These are phyloP conservation scores for Trichoderma sp. DNA, from an alignment of 2,329 filamentous ascomycete genomes.

Conservation along the genomic window DNA sequence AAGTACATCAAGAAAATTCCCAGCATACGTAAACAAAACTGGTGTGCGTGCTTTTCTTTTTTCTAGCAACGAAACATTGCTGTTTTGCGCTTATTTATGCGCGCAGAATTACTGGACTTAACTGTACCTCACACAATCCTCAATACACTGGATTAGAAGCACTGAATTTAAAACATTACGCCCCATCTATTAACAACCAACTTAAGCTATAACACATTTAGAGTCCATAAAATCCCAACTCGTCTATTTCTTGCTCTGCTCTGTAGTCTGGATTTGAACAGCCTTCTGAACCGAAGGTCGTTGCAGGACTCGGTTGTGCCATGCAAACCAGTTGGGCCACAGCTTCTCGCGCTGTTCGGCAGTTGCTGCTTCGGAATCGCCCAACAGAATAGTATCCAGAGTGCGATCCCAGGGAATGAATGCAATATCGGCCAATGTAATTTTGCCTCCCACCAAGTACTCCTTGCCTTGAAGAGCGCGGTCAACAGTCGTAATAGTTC, in stretches of 20 bases:
- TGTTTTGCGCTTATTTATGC: no score
- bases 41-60: no score
- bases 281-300: not conserved
- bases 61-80: no score
- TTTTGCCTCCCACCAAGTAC: not conserved
- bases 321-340: not conserved
- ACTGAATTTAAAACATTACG: not conserved
- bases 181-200: not conserved
- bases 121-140: not conserved
- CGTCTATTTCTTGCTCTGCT: not conserved
- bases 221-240: not conserved
- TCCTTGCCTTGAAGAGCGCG: not conserved
- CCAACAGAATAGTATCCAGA: not conserved
- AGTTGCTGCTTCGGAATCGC: not conserved
- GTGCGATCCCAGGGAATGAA: not conserved
- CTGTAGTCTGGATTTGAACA: not conserved
- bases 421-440: not conserved
- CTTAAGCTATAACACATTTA: not conserved
- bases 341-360: not conserved
- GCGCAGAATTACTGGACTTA: not conserved
- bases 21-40: no score
- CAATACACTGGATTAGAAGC: not conserved
- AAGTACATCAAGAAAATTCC: no score
- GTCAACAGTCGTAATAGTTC: not conserved
- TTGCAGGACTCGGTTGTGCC: slow-evolving; percentile 10